Conservation (phyloP, 257 asterid species). For the Cynanchum wilfordii region DNA sequence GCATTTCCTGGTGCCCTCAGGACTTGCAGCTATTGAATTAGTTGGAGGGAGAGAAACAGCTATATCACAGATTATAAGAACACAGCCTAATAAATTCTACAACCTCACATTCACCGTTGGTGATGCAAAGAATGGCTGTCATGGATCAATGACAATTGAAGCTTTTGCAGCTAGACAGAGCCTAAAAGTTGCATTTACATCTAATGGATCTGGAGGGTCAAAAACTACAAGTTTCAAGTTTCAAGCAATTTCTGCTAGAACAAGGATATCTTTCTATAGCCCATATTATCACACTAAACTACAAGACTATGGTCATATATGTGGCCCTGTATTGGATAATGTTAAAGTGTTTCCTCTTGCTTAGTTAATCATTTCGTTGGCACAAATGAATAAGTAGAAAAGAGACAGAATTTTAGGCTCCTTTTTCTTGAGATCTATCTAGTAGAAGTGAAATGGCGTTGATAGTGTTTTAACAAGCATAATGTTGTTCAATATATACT, state of each 20-base stretch:
- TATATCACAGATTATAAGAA: constrained; percentile 51
- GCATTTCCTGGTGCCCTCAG: constrained; percentile 60
- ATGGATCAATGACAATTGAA: constrained; percentile 54
- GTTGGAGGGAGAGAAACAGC: constrained; percentile 81
- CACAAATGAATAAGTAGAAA: not conserved
- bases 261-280: constrained; percentile 51
- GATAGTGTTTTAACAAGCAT: not conserved
- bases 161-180: constrained; percentile 49
- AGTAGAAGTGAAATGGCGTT: not conserved
- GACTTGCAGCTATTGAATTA: constrained; percentile 59
- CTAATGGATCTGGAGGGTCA: constrained; percentile 53
- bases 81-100: constrained; percentile 41
- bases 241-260: constrained; percentile 39
- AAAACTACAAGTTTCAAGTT: constrained; percentile 43
- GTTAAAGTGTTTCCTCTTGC: constrained; percentile 47
- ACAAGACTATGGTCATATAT: constrained; percentile 47
- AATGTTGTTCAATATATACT: not conserved
- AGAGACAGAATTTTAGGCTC: not conserved
- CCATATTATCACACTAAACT: constrained; percentile 56
- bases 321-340: constrained; percentile 78
- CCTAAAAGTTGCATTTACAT: constrained; percentile 30
- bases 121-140: constrained; percentile 63
- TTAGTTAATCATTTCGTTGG: constrained; percentile 9
- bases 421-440: not conserved
- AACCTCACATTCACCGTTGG: constrained; percentile 54